Percentiles rank a stretch among this genome's conserved stretches.
Conservation (phyloP, 2,329 filamentous ascomycete genomes). For the Calonectria multiphialidica region DNA sequence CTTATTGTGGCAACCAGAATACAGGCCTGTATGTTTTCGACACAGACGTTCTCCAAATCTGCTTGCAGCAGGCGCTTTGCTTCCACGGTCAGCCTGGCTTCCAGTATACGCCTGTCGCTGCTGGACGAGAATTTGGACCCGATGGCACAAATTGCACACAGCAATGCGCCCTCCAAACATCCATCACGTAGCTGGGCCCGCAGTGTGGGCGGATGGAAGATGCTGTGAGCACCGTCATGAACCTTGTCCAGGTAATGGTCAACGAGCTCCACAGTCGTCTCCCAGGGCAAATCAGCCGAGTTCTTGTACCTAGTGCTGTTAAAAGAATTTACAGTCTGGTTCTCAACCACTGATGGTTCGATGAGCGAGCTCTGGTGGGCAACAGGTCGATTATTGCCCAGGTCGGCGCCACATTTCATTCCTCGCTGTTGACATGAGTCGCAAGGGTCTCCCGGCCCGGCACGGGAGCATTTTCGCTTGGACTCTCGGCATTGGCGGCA, state of each 20-base stretch:
- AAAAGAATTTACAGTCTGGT: neutral
- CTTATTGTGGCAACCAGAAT: slow-evolving; percentile 22
- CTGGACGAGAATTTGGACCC: slow-evolving; percentile 18
- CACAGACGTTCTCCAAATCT: slow-evolving; percentile 27
- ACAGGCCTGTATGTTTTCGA: slow-evolving; percentile 30
- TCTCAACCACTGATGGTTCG: neutral
- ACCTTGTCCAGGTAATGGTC: slow-evolving; percentile 27
- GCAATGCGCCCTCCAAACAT: slow-evolving; percentile 7
- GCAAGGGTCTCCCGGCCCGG: neutral
- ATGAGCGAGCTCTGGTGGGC: neutral
- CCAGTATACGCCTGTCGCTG: neutral
- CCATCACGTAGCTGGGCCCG: neutral
- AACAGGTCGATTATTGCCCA: neutral
- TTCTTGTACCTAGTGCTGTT: neutral
- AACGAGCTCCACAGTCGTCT: slow-evolving; percentile 9
- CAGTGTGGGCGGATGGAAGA: slow-evolving; percentile 27
- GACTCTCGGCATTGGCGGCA: neutral
- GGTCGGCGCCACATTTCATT: neutral
- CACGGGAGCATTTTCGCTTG: neutral
- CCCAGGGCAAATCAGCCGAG: neutral
- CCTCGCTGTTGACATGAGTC: neutral
- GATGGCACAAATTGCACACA: slow-evolving; percentile 23
- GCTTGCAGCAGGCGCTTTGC: slow-evolving; percentile 17
- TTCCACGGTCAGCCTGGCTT: neutral
- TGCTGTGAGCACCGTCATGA: slow-evolving; percentile 25